Evolutionary conservation across 2,329 filamentous ascomycete species (phyloP).

Genomic region (Cladorrhinum sp.): DNA sequence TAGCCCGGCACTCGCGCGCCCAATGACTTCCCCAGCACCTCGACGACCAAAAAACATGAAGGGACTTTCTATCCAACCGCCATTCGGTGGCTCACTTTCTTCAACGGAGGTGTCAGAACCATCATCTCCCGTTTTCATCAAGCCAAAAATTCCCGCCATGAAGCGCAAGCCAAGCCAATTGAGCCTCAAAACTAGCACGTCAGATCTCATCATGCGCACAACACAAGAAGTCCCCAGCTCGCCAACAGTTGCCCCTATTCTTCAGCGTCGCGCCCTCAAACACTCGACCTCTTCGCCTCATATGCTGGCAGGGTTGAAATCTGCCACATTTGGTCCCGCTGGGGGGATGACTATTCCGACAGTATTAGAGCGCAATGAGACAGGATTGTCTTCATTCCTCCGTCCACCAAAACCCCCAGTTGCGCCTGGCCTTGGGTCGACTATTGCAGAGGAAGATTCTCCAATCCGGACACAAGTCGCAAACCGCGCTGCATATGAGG

Average conservation of each 20-base stretch:
- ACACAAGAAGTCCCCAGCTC: slow-evolving; percentile 55
- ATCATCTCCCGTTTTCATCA: slow-evolving; percentile 73
- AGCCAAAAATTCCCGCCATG: slow-evolving; percentile 68
- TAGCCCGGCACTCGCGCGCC: slow-evolving; percentile 47
- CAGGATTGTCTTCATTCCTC: slow-evolving; percentile 56
- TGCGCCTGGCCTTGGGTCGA: slow-evolving; percentile 33
- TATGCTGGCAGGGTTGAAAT: slow-evolving; percentile 59
- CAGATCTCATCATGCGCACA: slow-evolving; percentile 50
- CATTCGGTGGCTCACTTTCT: slow-evolving; percentile 44
- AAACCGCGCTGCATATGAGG: slow-evolving; percentile 55
- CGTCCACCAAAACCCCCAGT: slow-evolving; percentile 46
- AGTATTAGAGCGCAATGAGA: slow-evolving; percentile 57
- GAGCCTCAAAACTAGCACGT: slow-evolving; percentile 69
- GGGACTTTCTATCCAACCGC: slow-evolving; percentile 74
- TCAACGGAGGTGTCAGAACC: slow-evolving; percentile 60
- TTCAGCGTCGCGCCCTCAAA: slow-evolving; percentile 61
- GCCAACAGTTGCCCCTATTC: slow-evolving; percentile 54
- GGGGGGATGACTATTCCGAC: slow-evolving; percentile 65
- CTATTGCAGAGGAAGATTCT: slow-evolving; percentile 54
- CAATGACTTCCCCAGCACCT: slow-evolving; percentile 66
- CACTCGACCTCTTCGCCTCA: slow-evolving; percentile 67
- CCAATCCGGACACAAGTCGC: slow-evolving; percentile 61
- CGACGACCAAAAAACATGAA: slow-evolving; percentile 79
- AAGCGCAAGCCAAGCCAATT: slow-evolving; percentile 75
- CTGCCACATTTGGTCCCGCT: slow-evolving; percentile 56